phyloP scores from a whole-genome alignment of 202 grass and related monocot genomes.

The Panicum hallii region DNA sequence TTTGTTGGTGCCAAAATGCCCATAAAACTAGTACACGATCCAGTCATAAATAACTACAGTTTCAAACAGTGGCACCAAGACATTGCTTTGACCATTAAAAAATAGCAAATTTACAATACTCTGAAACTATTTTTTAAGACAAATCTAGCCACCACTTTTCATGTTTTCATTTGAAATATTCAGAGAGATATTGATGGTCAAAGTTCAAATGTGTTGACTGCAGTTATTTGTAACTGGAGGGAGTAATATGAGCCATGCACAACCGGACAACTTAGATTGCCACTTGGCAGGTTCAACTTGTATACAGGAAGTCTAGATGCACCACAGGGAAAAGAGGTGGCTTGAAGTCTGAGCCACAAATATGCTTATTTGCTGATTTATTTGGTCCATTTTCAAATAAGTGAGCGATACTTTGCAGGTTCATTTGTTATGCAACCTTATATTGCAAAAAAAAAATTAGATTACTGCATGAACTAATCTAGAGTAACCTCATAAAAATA shows the following conservation, averaged over 20 bases:
- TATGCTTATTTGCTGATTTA: conserved; percentile 7
- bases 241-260: conserved; percentile 6
- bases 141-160: not conserved
- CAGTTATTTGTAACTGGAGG: not conserved
- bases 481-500: conserved; percentile 22
- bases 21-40: not conserved
- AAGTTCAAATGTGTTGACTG: not conserved
- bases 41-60: not conserved
- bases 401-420: conserved; percentile 8
- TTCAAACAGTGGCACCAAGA: not conserved
- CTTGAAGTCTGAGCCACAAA: not conserved
- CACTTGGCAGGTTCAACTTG: not conserved
- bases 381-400: conserved; percentile 7
- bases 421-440: not conserved
- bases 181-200: not conserved
- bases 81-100: not conserved
- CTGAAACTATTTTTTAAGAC: not conserved
- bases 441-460: conserved; percentile 10
- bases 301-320: not conserved
- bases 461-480: not conserved
- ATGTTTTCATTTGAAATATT: not conserved
- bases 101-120: not conserved
- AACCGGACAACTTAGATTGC: not conserved
- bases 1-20: not conserved
- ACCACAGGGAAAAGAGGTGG: not conserved